Evolutionary conservation across 139 green algal genomes (phyloP).

Genomic region (Parachlorella kessleri): DNA sequence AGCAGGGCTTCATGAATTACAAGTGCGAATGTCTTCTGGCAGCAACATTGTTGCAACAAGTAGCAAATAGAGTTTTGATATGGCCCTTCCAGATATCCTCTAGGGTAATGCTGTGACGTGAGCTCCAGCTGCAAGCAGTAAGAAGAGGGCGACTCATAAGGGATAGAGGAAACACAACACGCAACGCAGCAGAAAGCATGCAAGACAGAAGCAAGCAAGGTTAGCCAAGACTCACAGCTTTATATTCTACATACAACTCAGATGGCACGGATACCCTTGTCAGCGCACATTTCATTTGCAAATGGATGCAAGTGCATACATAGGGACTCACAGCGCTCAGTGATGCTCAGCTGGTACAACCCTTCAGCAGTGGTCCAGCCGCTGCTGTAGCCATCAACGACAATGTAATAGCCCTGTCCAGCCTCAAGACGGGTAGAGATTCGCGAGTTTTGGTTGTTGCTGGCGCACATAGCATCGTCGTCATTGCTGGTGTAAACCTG

Average conservation of each 20-base stretch:
- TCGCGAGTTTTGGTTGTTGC: conserved; percentile 19
- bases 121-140: not conserved
- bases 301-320: not conserved
- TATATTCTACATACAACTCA: too few species aligned
- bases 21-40: too few species aligned
- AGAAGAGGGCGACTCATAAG: not conserved
- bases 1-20: too few species aligned
- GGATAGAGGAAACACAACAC: not conserved
- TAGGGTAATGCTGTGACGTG: too few species aligned
- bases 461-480: conserved; percentile 22
- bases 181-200: too few species aligned
- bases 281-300: not conserved
- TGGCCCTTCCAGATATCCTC: too few species aligned
- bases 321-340: not conserved
- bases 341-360: conserved; percentile 5
- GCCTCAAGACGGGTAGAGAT: conserved; percentile 6
- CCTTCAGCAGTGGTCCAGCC: conserved; percentile 14
- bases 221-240: too few species aligned
- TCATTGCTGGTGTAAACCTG: conserved; percentile 25
- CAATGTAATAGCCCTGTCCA: conserved; percentile 5
- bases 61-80: too few species aligned
- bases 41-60: too few species aligned
- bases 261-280: too few species aligned
- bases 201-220: too few species aligned
- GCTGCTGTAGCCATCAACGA: conserved; percentile 20